Conservation (phyloP, 2,329 filamentous ascomycete species). For the Phialophora expanda region DNA sequence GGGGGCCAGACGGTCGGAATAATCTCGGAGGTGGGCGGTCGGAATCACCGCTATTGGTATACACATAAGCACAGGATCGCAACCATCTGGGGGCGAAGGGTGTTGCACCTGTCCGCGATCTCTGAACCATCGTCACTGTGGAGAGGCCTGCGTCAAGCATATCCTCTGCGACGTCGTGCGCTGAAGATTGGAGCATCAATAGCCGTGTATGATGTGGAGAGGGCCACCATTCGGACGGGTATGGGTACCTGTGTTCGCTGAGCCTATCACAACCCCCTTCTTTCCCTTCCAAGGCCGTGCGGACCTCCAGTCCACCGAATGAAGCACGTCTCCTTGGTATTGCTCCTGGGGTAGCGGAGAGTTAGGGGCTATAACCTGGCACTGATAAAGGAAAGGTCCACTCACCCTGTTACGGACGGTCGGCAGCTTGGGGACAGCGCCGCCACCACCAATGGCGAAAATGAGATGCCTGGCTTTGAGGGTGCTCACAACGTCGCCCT, state of each 20-base stretch:
- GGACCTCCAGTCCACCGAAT: constrained; percentile 46
- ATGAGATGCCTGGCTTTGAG: constrained; percentile 11
- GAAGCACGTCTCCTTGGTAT: constrained; percentile 48
- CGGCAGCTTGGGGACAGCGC: constrained; percentile 42
- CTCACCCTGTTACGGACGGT: constrained; percentile 29
- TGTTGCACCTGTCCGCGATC: constrained; percentile 50
- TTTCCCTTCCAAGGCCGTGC: constrained; percentile 48
- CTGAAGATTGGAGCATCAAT: too few relatives aligned
- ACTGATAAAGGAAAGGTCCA: too few relatives aligned
- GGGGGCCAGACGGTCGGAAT: too few relatives aligned
- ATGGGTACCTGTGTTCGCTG: constrained; percentile 57
- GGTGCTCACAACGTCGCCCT: neutral
- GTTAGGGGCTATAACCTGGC: too few relatives aligned
- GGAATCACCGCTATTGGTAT: constrained; percentile 41
- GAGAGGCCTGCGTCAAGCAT: constrained; percentile 51
- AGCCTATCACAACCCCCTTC: constrained; percentile 54
- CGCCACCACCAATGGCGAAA: constrained; percentile 34
- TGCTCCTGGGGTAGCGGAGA: too few relatives aligned
- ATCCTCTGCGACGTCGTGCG: constrained; percentile 56
- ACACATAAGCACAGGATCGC: too few relatives aligned
- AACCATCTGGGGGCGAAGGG: too few relatives aligned
- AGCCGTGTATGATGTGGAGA: too few relatives aligned
- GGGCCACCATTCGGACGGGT: too few relatives aligned
- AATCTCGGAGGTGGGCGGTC: constrained; percentile 34
- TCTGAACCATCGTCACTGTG: constrained; percentile 56